Percentiles rank a stretch among this genome's conserved stretches.
Conservation (phyloP, 2,329 filamentous ascomycete genomes). For the Trichoderma sp. region DNA sequence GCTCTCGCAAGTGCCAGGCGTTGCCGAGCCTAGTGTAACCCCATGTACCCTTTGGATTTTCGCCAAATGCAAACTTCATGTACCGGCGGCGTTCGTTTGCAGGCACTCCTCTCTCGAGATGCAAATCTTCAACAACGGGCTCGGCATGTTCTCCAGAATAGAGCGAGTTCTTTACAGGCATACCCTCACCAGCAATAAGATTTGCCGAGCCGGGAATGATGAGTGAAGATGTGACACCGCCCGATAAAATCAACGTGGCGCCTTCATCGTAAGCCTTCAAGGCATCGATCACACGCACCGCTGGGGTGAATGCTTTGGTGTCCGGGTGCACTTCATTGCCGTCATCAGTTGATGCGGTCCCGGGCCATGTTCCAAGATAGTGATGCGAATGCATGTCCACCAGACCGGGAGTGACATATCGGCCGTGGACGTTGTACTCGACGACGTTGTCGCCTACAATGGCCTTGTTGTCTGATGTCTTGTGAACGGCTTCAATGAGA, state of each 20-base stretch:
- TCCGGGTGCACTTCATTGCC: constrained; percentile 39
- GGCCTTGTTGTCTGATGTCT: constrained; percentile 6
- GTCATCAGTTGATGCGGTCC: constrained; percentile 33
- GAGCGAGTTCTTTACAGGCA: constrained; percentile 43
- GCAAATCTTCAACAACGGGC: constrained; percentile 43
- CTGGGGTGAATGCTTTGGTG: constrained; percentile 8
- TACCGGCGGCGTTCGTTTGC: constrained; percentile 37
- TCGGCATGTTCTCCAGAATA: constrained; percentile 38
- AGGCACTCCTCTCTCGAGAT: constrained; percentile 43
- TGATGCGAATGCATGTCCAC: constrained; percentile 51
- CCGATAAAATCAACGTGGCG: constrained; percentile 42
- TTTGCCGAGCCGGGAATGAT: constrained; percentile 47
- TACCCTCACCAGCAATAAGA: constrained; percentile 48
- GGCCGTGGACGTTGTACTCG: constrained; percentile 37
- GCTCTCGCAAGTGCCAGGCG: constrained; percentile 42
- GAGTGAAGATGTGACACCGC: constrained; percentile 49
- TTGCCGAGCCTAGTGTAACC: constrained; percentile 43
- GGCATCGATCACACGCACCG: constrained; percentile 32
- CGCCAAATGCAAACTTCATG: constrained; percentile 50
- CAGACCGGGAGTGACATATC: constrained; percentile 46
- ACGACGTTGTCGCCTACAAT: constrained; percentile 25
- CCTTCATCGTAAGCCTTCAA: constrained; percentile 45
- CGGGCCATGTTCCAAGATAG: constrained; percentile 38
- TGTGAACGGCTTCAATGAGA: constrained; percentile 6
- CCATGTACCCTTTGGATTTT: constrained; percentile 45